These are phyloP conservation scores for Periglandula ipomoeae DNA, from an alignment of 2,329 filamentous ascomycete genomes.

Conservation along the genomic window DNA sequence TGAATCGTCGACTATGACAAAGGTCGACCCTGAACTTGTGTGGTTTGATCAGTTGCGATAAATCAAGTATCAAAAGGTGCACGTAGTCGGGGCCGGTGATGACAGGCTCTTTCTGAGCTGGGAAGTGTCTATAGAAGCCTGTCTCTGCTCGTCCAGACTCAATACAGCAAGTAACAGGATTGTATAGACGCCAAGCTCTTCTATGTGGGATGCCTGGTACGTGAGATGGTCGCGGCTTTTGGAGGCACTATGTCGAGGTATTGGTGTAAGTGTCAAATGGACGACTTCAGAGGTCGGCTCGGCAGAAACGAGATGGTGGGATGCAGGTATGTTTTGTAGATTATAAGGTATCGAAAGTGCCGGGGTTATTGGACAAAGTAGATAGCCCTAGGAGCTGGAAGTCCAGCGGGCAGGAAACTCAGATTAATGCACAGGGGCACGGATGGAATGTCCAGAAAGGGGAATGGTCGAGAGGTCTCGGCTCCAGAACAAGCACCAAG, in stretches of 20 bases:
- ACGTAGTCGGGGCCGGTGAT: too few relatives aligned
- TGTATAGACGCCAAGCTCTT: neutral
- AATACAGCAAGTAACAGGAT: neutral
- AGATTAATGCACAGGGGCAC: slow-evolving; percentile 24
- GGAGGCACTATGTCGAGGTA: neutral
- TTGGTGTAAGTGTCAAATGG: neutral
- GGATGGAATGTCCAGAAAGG: slow-evolving; percentile 29
- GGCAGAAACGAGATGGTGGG: slow-evolving; percentile 5
- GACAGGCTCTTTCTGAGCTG: neutral
- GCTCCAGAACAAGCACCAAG: slow-evolving; percentile 13
- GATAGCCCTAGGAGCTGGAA: slow-evolving; percentile 8
- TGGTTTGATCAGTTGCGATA: too few relatives aligned
- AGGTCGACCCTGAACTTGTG: neutral
- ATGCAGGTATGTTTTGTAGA: slow-evolving; percentile 20
- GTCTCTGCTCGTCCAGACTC: neutral
- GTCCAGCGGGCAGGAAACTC: slow-evolving; percentile 10
- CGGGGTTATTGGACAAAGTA: slow-evolving; percentile 14
- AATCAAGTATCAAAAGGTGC: too few relatives aligned
- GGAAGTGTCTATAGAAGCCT: neutral
- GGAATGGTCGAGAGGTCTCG: slow-evolving; percentile 27
- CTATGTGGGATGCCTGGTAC: neutral
- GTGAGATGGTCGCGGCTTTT: neutral
- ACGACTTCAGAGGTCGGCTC: neutral
- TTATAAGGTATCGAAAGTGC: slow-evolving; percentile 14
- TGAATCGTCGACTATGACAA: neutral